phyloP scores from a whole-genome alignment of 2,329 filamentous ascomycete genomes.

The Helotiales sp. region DNA sequence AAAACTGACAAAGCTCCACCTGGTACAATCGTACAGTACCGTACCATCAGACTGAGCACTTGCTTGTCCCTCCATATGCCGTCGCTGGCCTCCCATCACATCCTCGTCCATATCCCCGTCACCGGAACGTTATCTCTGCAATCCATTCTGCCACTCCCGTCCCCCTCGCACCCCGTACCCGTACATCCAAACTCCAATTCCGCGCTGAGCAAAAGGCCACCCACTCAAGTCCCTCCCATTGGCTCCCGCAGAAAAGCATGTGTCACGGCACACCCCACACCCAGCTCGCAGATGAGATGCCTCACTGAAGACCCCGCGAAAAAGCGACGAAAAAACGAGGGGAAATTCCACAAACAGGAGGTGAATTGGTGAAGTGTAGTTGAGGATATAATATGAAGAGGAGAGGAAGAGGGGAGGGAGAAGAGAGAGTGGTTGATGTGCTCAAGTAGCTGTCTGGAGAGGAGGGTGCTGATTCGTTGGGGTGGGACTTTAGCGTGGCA shows the following conservation, averaged over 20 bases:
- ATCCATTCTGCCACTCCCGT: not conserved
- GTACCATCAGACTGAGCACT: not conserved
- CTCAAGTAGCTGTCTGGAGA: slow-evolving; percentile 6
- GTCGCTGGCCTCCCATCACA: slow-evolving; percentile 5
- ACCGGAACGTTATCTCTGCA: slow-evolving; percentile 5
- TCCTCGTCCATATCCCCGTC: not conserved
- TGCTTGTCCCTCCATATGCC: not conserved
- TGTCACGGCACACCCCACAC: slow-evolving; percentile 22
- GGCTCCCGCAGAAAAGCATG: slow-evolving; percentile 18
- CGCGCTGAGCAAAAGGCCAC: slow-evolving; percentile 19
- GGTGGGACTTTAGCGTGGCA: slow-evolving; percentile 19
- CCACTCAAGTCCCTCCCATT: slow-evolving; percentile 29
- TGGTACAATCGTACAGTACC: no score
- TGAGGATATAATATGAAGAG: slow-evolving; percentile 8
- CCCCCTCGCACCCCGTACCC: not conserved
- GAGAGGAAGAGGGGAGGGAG: not conserved
- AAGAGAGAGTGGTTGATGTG: not conserved
- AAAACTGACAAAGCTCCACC: not conserved
- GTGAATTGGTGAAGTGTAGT: slow-evolving; percentile 1
- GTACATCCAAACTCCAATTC: slow-evolving; percentile 1
- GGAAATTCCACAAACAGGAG: slow-evolving; percentile 26
- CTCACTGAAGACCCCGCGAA: slow-evolving; percentile 15
- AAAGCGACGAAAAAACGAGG: slow-evolving; percentile 25
- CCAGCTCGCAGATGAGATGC: slow-evolving; percentile 1
- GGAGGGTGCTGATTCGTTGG: slow-evolving; percentile 24